Conservation (phyloP, 352 stramenopile species). For the Thraustotheca clavata region DNA sequence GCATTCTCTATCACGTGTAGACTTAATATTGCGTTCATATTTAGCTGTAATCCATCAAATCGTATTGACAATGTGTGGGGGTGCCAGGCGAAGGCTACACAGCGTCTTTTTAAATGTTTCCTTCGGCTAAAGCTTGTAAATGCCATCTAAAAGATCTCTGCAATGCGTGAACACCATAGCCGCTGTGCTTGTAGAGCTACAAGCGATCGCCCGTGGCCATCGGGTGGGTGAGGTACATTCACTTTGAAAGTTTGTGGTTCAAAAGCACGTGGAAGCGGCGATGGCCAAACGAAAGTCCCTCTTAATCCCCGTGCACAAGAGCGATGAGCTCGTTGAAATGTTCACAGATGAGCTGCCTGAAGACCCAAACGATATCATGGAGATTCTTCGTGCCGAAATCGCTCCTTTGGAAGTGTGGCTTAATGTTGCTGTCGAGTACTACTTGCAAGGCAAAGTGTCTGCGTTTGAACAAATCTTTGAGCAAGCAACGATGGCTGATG, state of each 20-base stretch:
- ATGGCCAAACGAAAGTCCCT: slow-evolving; percentile 37
- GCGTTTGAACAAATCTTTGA: slow-evolving; percentile 84
- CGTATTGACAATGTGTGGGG: too few species aligned
- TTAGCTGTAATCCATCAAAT: too few species aligned
- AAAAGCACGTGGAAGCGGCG: not conserved
- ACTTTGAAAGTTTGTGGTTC: slow-evolving; percentile 10
- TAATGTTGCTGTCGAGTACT: slow-evolving; percentile 87
- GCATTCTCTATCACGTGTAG: too few species aligned
- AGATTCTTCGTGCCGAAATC: slow-evolving; percentile 85
- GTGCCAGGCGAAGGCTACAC: not conserved
- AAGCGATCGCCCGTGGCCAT: not conserved
- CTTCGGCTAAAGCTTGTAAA: not conserved
- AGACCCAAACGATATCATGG: slow-evolving; percentile 88
- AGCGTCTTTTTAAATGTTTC: not conserved
- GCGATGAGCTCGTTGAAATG: slow-evolving; percentile 82
- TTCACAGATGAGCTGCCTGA: slow-evolving; percentile 85
- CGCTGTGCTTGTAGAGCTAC: not conserved
- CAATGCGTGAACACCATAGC: slow-evolving; percentile 2
- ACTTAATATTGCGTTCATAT: too few species aligned
- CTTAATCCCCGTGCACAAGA: slow-evolving; percentile 88
- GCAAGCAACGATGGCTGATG: slow-evolving; percentile 66
- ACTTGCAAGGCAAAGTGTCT: slow-evolving; percentile 67
- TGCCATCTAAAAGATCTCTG: not conserved
- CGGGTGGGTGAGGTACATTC: not conserved
- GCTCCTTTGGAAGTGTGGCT: slow-evolving; percentile 88